Evolutionary conservation across 768 basidiomycete species (phyloP), one percentile per base, ranked within the genome.

Genomic region (Rhodotorula sphaerocarpa): DNA sequence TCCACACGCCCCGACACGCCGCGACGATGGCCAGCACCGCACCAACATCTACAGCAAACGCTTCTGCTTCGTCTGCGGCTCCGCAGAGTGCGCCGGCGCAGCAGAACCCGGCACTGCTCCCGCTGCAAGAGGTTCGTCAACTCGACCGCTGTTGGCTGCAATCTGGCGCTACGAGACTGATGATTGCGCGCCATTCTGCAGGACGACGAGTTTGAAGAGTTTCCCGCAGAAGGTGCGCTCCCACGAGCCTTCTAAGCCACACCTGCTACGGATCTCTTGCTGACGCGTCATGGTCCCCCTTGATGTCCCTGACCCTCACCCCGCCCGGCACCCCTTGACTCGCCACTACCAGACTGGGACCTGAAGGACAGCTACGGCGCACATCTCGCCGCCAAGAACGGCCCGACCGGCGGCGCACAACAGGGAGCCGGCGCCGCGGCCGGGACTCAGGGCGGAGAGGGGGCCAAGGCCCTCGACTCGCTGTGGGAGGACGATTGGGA

Each of bases 401-500:
- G 41, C 16, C 56, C 82, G 45, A 85, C 86, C 25, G 80, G 83
- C 4, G 82, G 84, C 7, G 46, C 46, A 14, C 43, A 44, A 44
- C 11, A 20, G 20, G 28, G 27, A 27, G 27, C 36, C 15, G 48
- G 18, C 16, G 28, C 23, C 12, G 18, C 36, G 18, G 20, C n/a
- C 3, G 54, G 23, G 44, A 85, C 86, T 4, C 86, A 86, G 6
- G 33, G 33, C 3, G 83, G 80, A 18, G 87, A 85, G 5, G 50
- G 50, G 5, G 85, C 84, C 70, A 86, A 86, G 39, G 85, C 85
- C 45, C 87, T 87, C 23, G 85, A 95, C 75, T 88, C 90, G 72
- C 79, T 99, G 16, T 99, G 95, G 95, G 95, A 99, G 79, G 95
- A 97, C 71, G 96, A 96, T 75, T 99, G 95, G 95, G 95, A 99